A percentile compares a stretch with the other conserved stretches of the same genome.
These are phyloP conservation scores for Sclerotinia nivalis DNA, from an alignment of 2,329 filamentous ascomycete genomes.

Conservation along the genomic window DNA sequence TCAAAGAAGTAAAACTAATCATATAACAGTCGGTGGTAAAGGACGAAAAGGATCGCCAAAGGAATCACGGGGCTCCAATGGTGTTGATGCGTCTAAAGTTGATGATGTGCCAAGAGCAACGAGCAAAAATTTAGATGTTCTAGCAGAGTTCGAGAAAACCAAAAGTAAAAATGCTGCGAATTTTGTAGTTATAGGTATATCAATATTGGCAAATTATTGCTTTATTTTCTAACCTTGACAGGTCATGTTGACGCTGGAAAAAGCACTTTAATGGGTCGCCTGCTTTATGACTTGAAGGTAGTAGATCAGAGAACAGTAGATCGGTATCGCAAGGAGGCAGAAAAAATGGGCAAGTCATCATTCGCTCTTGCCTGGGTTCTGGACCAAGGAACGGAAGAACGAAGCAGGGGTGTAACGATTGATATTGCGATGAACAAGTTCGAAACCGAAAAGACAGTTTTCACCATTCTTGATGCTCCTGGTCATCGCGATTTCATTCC, in stretches of 20 bases:
- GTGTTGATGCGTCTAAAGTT: conserved; percentile 50
- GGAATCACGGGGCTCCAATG: conserved; percentile 46
- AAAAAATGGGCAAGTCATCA: conserved; percentile 89
- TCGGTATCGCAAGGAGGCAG: conserved; percentile 83
- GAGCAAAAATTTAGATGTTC: conserved; percentile 81
- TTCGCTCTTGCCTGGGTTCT: conserved; percentile 97
- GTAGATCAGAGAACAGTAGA: conserved; percentile 87
- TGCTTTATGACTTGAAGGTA: conserved; percentile 84
- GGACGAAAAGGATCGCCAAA: conserved; percentile 45
- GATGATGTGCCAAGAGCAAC: conserved; percentile 58
- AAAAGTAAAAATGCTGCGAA: conserved; percentile 79
- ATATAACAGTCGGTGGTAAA: conserved; percentile 47
- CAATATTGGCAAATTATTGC: conserved; percentile 34
- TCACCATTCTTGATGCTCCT: conserved; percentile 93
- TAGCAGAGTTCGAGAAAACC: conserved; percentile 75
- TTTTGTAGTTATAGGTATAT: conserved; percentile 86
- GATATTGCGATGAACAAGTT: conserved; percentile 96
- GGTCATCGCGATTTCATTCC: conserved; percentile 96
- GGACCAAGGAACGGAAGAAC: conserved; percentile 87
- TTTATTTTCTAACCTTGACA: conserved; percentile 42
- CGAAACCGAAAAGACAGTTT: conserved; percentile 80
- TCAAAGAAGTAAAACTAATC: conserved; percentile 43
- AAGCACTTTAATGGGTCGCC: conserved; percentile 94
- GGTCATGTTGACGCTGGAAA: conserved; percentile 98
- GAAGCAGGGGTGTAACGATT: conserved; percentile 88